A percentile compares a stretch with the other conserved stretches of the same genome.
Evolutionary conservation across 2,329 filamentous ascomycete species (phyloP).

Genomic region (Colletotrichum sp.): DNA sequence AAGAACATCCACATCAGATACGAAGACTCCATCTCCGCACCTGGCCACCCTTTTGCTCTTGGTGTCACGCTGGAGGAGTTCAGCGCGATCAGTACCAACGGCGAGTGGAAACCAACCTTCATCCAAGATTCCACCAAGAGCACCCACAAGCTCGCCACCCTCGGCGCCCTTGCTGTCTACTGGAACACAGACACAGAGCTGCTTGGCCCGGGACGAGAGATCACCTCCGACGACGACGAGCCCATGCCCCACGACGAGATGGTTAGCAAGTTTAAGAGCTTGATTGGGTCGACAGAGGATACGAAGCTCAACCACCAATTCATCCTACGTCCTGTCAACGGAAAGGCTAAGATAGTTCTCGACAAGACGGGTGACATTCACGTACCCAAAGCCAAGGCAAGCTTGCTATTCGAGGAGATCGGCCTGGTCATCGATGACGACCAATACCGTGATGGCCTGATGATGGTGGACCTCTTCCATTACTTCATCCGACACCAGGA

Average conservation of each 20-base stretch:
- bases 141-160: conserved; percentile 91
- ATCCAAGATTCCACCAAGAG: conserved; percentile 84
- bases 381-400: conserved; percentile 86
- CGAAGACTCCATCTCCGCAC: conserved; percentile 94
- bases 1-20: conserved; percentile 99
- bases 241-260: conserved; percentile 76
- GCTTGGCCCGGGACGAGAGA: conserved; percentile 81
- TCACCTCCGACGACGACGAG: conserved; percentile 63
- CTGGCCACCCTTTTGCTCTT: conserved; percentile 92
- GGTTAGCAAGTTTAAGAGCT: conserved; percentile 75
- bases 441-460: conserved; percentile 95
- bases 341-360: conserved; percentile 91
- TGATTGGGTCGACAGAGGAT: conserved; percentile 78
- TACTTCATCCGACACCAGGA: conserved; percentile 98
- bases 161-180: conserved; percentile 91
- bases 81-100: conserved; percentile 95
- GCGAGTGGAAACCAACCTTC: conserved; percentile 93
- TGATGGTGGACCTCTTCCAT: conserved; percentile 98
- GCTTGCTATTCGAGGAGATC: conserved; percentile 93
- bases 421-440: conserved; percentile 97
- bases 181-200: conserved; percentile 96
- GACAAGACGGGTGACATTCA: conserved; percentile 88
- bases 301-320: conserved; percentile 76
- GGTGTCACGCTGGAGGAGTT: conserved; percentile 94
- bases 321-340: conserved; percentile 94